These are phyloP conservation scores for Erucastrum elatum DNA, from an alignment of 345 rosid species.

Conservation along the genomic window DNA sequence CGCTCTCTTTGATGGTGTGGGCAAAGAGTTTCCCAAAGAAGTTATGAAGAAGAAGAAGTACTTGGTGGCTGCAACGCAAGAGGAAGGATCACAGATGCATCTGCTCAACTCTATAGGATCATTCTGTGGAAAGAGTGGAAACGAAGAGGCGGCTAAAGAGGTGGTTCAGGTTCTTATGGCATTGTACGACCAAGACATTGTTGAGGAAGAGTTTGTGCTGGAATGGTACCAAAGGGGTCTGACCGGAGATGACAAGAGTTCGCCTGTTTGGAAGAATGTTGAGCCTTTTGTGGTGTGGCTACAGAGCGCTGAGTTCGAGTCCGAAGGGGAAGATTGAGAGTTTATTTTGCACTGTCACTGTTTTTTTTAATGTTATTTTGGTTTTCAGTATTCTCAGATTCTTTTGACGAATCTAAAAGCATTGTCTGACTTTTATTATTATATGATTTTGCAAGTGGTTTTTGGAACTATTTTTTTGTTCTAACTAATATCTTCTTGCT, in stretches of 20 bases:
- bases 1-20: slow-evolving; percentile 63
- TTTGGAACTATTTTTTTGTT: too few species aligned
- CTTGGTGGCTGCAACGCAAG: slow-evolving; percentile 52
- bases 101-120: slow-evolving; percentile 54
- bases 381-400: too few species aligned
- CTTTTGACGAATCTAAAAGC: too few species aligned
- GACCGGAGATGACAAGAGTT: slow-evolving; percentile 47
- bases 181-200: slow-evolving; percentile 64
- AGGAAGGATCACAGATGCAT: slow-evolving; percentile 53
- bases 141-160: slow-evolving; percentile 55
- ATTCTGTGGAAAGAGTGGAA: slow-evolving; percentile 48
- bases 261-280: slow-evolving; percentile 59
- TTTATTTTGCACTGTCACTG: too few species aligned
- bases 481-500: too few species aligned
- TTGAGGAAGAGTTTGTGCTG: slow-evolving; percentile 73
- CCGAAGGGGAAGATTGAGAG: slow-evolving; percentile 52
- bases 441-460: too few species aligned
- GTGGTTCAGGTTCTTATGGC: slow-evolving; percentile 63
- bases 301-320: slow-evolving; percentile 80
- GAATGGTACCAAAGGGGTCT: slow-evolving; percentile 71
- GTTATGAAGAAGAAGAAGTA: slow-evolving; percentile 69
- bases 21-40: slow-evolving; percentile 60
- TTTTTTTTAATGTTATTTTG: too few species aligned
- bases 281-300: slow-evolving; percentile 87
- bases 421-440: too few species aligned